A percentile compares a stretch with the other conserved stretches of the same genome.
Evolutionary conservation across 257 asterid genomes (phyloP).

Genomic region (Buddleja alternifolia): DNA sequence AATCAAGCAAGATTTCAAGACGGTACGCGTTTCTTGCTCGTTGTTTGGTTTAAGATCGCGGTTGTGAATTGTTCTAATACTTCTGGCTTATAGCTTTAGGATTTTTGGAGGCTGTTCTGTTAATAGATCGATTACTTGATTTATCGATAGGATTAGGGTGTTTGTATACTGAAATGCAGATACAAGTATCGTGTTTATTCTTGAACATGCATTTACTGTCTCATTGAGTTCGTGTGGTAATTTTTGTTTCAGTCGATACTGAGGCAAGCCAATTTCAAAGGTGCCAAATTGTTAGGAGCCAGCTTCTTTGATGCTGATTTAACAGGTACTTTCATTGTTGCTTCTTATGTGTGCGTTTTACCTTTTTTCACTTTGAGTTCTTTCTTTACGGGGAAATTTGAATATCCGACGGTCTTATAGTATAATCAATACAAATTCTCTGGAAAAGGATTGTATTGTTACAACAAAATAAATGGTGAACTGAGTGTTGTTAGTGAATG

Average conservation of each 20-base stretch:
- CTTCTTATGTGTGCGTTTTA: background rate
- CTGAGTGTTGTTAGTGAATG: too few species aligned
- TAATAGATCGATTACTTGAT: background rate
- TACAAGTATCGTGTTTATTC: slow-evolving; percentile 9
- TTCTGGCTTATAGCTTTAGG: background rate
- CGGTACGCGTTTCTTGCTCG: slow-evolving; percentile 12
- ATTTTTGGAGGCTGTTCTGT: background rate
- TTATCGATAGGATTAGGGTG: background rate
- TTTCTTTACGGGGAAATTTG: background rate
- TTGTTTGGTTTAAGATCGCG: too few species aligned
- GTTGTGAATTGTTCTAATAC: too few species aligned
- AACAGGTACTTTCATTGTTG: slow-evolving; percentile 54
- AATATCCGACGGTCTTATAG: background rate
- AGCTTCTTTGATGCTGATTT: slow-evolving; percentile 99
- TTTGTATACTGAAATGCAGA: slow-evolving; percentile 7
- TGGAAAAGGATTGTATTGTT: too few species aligned
- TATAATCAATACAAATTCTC: background rate
- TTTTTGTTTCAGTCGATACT: slow-evolving; percentile 70
- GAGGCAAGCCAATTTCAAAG: slow-evolving; percentile 93
- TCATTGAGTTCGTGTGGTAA: slow-evolving; percentile 12
- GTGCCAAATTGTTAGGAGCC: slow-evolving; percentile 89
- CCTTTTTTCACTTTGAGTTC: slow-evolving; percentile 12
- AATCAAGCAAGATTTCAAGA: slow-evolving; percentile 92
- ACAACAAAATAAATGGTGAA: too few species aligned
- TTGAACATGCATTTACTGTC: background rate